phyloP scores from a whole-genome alignment of 148 eudicot genomes.

The Amaranthus cruentus region DNA sequence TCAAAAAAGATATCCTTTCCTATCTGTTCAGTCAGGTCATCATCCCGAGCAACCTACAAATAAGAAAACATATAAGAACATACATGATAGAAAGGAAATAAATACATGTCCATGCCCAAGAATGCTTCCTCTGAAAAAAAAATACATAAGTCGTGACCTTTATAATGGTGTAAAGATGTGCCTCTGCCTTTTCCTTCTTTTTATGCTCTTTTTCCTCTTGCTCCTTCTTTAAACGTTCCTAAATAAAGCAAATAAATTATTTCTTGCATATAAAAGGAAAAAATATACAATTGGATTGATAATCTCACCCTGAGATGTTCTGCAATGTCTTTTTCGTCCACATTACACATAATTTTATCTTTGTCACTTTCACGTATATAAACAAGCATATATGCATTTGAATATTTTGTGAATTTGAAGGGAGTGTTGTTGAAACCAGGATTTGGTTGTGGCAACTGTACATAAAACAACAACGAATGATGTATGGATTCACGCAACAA shows the following conservation, averaged over 20 bases:
- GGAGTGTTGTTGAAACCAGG: slow-evolving; percentile 94
- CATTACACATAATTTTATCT: slow-evolving; percentile 85
- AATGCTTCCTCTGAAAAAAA: neutral
- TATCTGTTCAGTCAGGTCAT: slow-evolving; percentile 75
- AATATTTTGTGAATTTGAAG: slow-evolving; percentile 89
- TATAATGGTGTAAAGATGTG: slow-evolving; percentile 89
- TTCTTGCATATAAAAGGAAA: neutral
- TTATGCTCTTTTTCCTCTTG: slow-evolving; percentile 93
- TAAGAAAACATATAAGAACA: slow-evolving; percentile 5
- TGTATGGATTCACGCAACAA: slow-evolving; percentile 11
- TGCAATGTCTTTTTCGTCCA: slow-evolving; percentile 96
- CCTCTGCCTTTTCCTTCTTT: slow-evolving; percentile 91
- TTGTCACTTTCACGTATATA: slow-evolving; percentile 92
- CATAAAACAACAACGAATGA: neutral
- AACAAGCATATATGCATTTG: slow-evolving; percentile 98
- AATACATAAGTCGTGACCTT: slow-evolving; percentile 46
- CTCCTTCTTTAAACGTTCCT: slow-evolving; percentile 88
- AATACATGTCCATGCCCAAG: neutral
- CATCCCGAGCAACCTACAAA: slow-evolving; percentile 85
- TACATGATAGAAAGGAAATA: neutral
- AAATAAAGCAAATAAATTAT: slow-evolving; percentile 17
- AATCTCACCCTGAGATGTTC: slow-evolving; percentile 77
- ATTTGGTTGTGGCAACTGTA: slow-evolving; percentile 81
- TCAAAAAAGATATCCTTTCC: slow-evolving; percentile 92
- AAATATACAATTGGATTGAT: slow-evolving; percentile 1